Conservation (phyloP, 176 grass and related monocot species). For the Avena sativa region DNA sequence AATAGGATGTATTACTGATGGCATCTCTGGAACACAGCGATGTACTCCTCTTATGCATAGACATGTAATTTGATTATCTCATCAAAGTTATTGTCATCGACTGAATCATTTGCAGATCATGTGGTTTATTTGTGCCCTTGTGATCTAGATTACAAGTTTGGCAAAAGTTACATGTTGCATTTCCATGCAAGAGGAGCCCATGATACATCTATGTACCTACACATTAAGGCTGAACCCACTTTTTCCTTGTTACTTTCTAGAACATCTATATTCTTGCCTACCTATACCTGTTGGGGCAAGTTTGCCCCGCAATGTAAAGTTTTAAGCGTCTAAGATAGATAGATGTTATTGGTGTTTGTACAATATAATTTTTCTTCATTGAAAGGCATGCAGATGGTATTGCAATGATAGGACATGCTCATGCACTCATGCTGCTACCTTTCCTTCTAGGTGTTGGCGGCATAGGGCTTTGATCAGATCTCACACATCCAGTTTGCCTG, state of each 20-base stretch:
- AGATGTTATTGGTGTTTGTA: slow-evolving; percentile 14
- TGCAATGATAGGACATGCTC: background rate
- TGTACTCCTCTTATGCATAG: slow-evolving; percentile 42
- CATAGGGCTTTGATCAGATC: background rate
- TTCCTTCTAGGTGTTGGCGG: background rate
- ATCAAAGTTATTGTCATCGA: background rate
- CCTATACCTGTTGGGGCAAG: slow-evolving; percentile 29
- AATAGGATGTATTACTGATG: slow-evolving; percentile 30
- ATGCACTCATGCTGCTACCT: background rate
- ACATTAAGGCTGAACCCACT: background rate
- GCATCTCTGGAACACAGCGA: slow-evolving; percentile 8
- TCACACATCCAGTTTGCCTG: slow-evolving; percentile 34
- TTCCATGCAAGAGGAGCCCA: slow-evolving; percentile 9
- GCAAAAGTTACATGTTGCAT: slow-evolving; percentile 15
- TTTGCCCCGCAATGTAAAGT: background rate
- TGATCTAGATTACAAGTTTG: slow-evolving; percentile 24
- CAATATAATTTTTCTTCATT: slow-evolving; percentile 8
- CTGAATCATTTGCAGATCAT: background rate
- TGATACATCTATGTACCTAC: slow-evolving; percentile 15
- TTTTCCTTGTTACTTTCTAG: background rate
- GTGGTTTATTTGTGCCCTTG: background rate
- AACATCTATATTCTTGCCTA: slow-evolving; percentile 43
- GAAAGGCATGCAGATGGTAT: slow-evolving; percentile 4
- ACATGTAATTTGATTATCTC: slow-evolving; percentile 36
- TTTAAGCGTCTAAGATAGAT: background rate